Conservation (phyloP, 148 eudicot species). For the Rhododendron simsii region DNA sequence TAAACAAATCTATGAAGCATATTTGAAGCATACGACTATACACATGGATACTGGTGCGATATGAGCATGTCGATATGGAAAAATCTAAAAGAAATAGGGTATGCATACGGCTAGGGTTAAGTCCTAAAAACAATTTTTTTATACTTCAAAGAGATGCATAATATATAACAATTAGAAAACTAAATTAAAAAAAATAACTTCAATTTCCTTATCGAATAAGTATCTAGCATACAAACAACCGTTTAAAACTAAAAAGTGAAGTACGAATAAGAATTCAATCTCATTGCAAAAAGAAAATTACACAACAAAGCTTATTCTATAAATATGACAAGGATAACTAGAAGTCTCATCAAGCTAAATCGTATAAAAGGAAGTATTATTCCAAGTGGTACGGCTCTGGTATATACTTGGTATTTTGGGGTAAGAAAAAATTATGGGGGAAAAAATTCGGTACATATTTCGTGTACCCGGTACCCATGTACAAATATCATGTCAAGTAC, state of each 20-base stretch:
- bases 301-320: not conserved
- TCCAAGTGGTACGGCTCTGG: not conserved
- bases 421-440: not conserved
- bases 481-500: not conserved
- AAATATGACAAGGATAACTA: too few species aligned
- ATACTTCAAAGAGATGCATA: not conserved
- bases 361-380: not conserved
- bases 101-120: not conserved
- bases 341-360: too few species aligned
- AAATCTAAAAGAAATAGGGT: too few species aligned
- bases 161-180: too few species aligned
- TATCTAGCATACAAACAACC: not conserved
- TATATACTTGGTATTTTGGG: not conserved
- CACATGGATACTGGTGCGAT: not conserved
- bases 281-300: not conserved
- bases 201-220: too few species aligned
- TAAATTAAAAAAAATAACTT: too few species aligned
- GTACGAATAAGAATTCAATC: not conserved
- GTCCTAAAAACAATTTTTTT: not conserved
- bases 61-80: not conserved
- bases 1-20: not conserved
- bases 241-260: too few species aligned
- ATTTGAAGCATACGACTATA: too few species aligned
- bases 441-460: not conserved
- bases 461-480: not conserved